Evolutionary conservation across 306 rosid species (phyloP).

Genomic region (Vigna unguiculata): DNA sequence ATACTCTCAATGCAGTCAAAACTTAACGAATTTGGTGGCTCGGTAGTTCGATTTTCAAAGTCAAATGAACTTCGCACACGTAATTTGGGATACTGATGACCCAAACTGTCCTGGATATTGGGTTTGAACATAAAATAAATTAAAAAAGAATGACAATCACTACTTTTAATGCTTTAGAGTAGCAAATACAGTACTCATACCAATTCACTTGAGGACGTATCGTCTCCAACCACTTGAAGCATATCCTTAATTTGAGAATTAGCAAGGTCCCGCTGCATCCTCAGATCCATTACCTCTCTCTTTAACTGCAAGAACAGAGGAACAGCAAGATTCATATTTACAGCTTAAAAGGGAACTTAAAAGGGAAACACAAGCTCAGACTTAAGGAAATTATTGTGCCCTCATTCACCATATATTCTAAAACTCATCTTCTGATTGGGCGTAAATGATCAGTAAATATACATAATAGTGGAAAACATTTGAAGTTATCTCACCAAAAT

Average conservation of each 20-base stretch:
- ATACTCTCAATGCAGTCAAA: conserved; percentile 49
- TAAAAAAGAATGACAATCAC: conserved; percentile 8
- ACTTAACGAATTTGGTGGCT: conserved; percentile 36
- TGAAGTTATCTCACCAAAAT: conserved; percentile 16
- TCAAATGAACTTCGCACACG: conserved; percentile 73
- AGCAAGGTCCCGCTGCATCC: conserved; percentile 80
- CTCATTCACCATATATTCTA: conserved; percentile 24
- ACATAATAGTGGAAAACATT: conserved; percentile 10
- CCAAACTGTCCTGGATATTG: conserved; percentile 58
- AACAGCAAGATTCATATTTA: conserved; percentile 20
- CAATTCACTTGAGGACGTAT: conserved; percentile 52
- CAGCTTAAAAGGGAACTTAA: background rate
- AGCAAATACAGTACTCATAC: conserved; percentile 52
- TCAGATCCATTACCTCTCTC: conserved; percentile 68
- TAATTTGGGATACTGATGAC: conserved; percentile 70
- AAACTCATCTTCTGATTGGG: conserved; percentile 13
- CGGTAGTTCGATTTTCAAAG: conserved; percentile 51
- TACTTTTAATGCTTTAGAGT: conserved; percentile 37
- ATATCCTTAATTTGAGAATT: conserved; percentile 84
- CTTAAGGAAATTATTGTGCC: conserved; percentile 12
- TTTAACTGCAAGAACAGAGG: conserved; percentile 64
- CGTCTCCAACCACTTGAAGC: conserved; percentile 71
- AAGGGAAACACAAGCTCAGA: conserved; percentile 1
- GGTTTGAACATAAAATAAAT: conserved; percentile 44
- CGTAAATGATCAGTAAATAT: conserved; percentile 18